A percentile compares a stretch with the other conserved stretches of the same genome.
phyloP scores from a whole-genome alignment of 345 rosid genomes.

The Erodium maritimum region DNA sequence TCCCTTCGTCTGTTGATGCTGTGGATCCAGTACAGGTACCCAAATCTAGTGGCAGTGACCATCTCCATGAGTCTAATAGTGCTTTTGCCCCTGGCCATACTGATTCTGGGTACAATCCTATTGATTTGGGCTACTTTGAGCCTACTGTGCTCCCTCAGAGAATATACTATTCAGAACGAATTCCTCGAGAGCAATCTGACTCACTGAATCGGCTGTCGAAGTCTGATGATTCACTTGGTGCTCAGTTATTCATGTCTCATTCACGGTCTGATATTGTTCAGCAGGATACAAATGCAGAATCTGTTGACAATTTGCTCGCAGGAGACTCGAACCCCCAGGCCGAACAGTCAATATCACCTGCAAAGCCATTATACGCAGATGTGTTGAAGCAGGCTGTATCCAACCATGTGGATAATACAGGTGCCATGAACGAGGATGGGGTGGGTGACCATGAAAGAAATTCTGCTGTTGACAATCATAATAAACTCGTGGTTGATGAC shows the following conservation, averaged over 20 bases:
- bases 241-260: conserved; percentile 49
- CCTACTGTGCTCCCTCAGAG: conserved; percentile 37
- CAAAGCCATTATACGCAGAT: conserved; percentile 21
- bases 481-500: too few relatives aligned
- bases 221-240: conserved; percentile 59
- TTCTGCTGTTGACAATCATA: too few relatives aligned
- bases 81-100: too few relatives aligned
- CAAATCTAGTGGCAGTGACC: too few relatives aligned
- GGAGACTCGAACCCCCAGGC: conserved; percentile 10
- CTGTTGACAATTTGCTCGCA: conserved; percentile 26
- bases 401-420: conserved; percentile 10
- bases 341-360: conserved; percentile 13
- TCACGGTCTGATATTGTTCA: conserved; percentile 33
- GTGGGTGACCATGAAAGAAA: conserved; percentile 7
- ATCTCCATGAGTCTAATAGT: too few relatives aligned
- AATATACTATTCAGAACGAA: conserved; percentile 58
- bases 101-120: conserved; percentile 25
- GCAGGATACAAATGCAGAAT: conserved; percentile 29
- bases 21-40: too few relatives aligned
- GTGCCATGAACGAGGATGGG: conserved; percentile 14
- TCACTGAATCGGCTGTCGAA: conserved; percentile 56
- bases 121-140: conserved; percentile 42
- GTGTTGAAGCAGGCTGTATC: conserved; percentile 21
- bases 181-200: conserved; percentile 59
- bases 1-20: conserved; percentile 12